A percentile compares a stretch with the other conserved stretches of the same genome.
Conservation (phyloP, 2,329 filamentous ascomycete species). For the Polychaeton citri region DNA sequence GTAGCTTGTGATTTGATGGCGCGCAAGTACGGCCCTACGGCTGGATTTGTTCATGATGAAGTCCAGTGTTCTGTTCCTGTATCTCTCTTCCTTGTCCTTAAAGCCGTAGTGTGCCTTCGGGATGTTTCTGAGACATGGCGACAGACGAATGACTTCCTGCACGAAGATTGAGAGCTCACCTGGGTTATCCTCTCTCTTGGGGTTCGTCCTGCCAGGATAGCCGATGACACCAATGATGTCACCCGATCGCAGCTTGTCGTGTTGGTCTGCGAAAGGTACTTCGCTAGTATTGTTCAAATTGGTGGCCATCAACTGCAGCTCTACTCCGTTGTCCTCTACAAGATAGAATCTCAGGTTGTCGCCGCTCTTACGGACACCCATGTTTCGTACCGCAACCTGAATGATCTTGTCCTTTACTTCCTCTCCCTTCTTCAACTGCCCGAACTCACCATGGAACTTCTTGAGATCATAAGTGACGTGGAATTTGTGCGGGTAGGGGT, state of each 20-base stretch:
- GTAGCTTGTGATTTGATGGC: constrained; percentile 77
- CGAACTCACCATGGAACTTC: constrained; percentile 67
- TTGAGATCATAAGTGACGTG: constrained; percentile 69
- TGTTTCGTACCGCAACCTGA: constrained; percentile 72
- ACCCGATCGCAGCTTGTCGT: constrained; percentile 76
- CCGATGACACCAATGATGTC: constrained; percentile 85
- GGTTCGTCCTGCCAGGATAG: constrained; percentile 71
- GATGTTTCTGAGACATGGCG: constrained; percentile 81
- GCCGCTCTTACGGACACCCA: constrained; percentile 70
- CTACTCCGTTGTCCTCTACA: constrained; percentile 58
- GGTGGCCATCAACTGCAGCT: constrained; percentile 88
- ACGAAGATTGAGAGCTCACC: constrained; percentile 94
- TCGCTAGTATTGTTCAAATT: constrained; percentile 60
- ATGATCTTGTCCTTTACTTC: constrained; percentile 61
- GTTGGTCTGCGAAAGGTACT: constrained; percentile 69
- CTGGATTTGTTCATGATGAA: constrained; percentile 91
- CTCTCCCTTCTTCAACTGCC: constrained; percentile 78
- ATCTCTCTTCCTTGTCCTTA: constrained; percentile 87
- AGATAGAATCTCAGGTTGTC: constrained; percentile 89
- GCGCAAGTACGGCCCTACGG: constrained; percentile 69
- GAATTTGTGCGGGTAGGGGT: constrained; percentile 93
- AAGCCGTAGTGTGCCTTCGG: constrained; percentile 88
- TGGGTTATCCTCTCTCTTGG: constrained; percentile 56
- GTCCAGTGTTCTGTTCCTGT: constrained; percentile 87
- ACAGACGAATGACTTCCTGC: constrained; percentile 68